Conservation (phyloP, 306 rosid species). For the Castanospermum australe region DNA sequence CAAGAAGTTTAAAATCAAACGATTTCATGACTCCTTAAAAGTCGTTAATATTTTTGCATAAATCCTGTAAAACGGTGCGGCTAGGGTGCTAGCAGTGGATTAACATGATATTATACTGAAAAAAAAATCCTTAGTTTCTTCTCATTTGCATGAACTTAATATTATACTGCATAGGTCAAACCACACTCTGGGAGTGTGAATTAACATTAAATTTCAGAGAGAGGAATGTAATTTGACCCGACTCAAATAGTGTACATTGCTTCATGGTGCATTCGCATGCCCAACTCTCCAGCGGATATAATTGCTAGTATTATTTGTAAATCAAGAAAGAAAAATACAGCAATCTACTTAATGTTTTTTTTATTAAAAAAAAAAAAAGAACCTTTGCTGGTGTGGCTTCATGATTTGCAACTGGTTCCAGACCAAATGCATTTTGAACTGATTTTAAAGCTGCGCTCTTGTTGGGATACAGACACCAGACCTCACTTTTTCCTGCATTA, state of each 20-base stretch:
- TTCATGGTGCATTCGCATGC: not conserved
- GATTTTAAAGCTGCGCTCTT: conserved; percentile 53
- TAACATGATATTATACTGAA: not conserved
- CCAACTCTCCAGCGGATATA: not conserved
- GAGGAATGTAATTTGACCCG: not conserved
- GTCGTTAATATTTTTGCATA: not conserved
- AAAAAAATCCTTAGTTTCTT: not conserved
- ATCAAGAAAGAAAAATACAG: conserved; percentile 4
- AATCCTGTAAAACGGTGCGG: not conserved
- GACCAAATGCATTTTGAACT: conserved; percentile 68
- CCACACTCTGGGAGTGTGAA: not conserved
- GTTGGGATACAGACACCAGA: conserved; percentile 97
- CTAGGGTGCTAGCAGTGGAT: conserved; percentile 3
- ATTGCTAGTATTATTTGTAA: not conserved
- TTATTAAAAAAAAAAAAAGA: not conserved
- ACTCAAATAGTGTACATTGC: not conserved
- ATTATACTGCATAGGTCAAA: not conserved
- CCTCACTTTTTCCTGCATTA: conserved; percentile 67
- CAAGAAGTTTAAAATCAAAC: not conserved
- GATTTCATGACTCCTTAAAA: conserved; percentile 1
- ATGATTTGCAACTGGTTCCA: conserved; percentile 38
- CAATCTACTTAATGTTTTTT: not conserved
- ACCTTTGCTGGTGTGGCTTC: conserved; percentile 47
- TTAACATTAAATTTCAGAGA: not conserved
- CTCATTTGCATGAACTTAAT: not conserved